Base-by-base conservation (phyloP, 2,329 filamentous ascomycete genomes). In the Apiospora sp. region DNA sequence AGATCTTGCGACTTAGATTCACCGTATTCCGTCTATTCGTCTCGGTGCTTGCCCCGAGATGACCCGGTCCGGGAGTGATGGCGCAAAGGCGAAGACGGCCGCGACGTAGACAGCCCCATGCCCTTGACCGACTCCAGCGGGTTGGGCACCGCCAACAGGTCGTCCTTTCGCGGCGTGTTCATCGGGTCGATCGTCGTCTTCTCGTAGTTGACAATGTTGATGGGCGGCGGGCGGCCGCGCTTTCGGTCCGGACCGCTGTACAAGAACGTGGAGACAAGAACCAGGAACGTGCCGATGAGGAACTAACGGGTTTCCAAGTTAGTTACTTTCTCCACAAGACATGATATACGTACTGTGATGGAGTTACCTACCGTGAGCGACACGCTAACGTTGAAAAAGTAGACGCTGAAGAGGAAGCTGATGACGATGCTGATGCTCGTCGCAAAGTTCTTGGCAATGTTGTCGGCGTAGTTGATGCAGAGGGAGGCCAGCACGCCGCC, bases 381-480 rank as follows among this genome's bases (percentile, higher is more conserved):
- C 61, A 96, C 88, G 68, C 90, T 83, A 76, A 97, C 94, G 69
- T 95, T 89, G 81, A 98, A 98, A 76, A 98, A 92, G 83, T 91
- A 92, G 1, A 97, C 89, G 79, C 95, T 98, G 70, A 94, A 93
- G 19, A 98, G 76, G 75, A 95, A 95, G 80, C 94, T 97, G 69
- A 98, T 85, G 72, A 98, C 86, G 74, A 98, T 97, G 79, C 94
- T 98, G 74, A 97, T 94, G 78, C 94, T 96, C 6, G 95, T 96
- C 5, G 96, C 95, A 83, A 97, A 95, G 80, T 96, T 98, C 86
- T 97, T 97, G 73, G 94, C 92, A 80, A 97, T 97, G 79, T 96
- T 97, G 84, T 96, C 93, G 6, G 93, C 91, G 80, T 94, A 94
- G 75, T 92, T 93, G 81, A 96, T 92, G 80, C 92, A 94, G 73